Evolutionary conservation across 208 protist genomes (phyloP), one percentile per base, ranked within the genome.

Genomic region (Leishmania braziliensis): DNA sequence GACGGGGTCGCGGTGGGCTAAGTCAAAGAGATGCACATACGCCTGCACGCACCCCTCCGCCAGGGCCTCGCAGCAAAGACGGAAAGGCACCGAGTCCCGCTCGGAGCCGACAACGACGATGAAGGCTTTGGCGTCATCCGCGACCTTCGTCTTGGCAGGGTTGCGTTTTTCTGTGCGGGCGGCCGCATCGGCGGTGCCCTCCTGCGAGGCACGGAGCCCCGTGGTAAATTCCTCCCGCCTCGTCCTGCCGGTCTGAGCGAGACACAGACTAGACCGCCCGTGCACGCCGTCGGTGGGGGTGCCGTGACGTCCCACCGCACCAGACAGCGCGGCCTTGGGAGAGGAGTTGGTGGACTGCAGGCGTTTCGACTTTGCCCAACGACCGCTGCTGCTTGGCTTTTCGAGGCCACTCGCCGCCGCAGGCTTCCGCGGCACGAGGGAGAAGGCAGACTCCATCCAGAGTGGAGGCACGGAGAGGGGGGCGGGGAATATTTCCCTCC

Each of bases 1-100:
- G 39, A 98, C 90, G 10, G 95, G 95, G 14, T 91, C 85, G 56
- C 95, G 91, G 85, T 97, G 95, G 26, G 92, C 91, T 33, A 98
- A 90, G 29, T 93, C 66, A 80, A 96, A 96, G 39, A 98, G 88
- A 68, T 95, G 93, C 81, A 96, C 92, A 79, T 93, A 98, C 16
- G 93, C 88, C 77, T 91, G 85, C 36, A 97, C 81, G 75, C 93
- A 98, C 20, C 95, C 95, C 75, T 95, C 88, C 54, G 87, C 77
- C 33, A 98, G 88, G n/a, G 93, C 90, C 75, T 97, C 84, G 18
- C 95, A 91, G 80, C 93, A 96, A 29, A 98, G 88, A 75, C 92
- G 91, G 78, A 96, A 97, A 33, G 87, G 85, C 50, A 80, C 77
- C 2, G 92, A 97, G 75, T 95, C 81, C 66, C 91, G 91, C 80